Base-by-base conservation (phyloP, 345 rosid genomes). In the Lumnitzera racemosa region DNA sequence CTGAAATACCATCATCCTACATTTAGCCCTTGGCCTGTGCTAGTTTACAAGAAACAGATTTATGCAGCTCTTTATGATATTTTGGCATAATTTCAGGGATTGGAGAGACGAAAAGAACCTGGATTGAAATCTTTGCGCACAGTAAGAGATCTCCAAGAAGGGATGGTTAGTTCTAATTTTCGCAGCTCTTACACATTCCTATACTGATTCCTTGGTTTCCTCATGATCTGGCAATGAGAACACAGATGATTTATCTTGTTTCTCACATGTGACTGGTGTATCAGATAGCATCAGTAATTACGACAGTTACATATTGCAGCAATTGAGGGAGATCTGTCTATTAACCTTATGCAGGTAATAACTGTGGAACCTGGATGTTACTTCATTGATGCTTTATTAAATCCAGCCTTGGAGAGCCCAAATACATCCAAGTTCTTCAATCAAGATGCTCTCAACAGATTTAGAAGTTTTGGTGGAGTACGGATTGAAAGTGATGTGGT, bases 321-420 rank as follows among this genome's bases (percentile, higher is more conserved):
- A 36, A 36, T 46, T 46, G 27, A 61, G 61, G 20, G 76, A 46
- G 51, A 36, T 53, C 24, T 13, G 16, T 47, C 17, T 49, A 51
- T 36, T 5, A 36, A 36, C 41, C 46, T 66, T 23, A 62, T 74
- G 66, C 57, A 91, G 98, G 98, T 91, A 46, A 89, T 89, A 55
- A 89, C 98, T 11, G 98, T 89, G 77, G 98, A 91, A 79, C 98
- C 96, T 27, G 96, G 95, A 57, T 91, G 98, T 77, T 91, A 89
- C 69, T 89, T 91, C 73, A 91, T 89, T 17, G 86, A 85, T 69
- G 95, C 92, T 53, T 65, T 91, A 59, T 72, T 87, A 76, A 52
- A 49, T 57, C 95, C 92, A 4, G 98, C 96, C 68, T 70, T 82
- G 80, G 83, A 79, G 31, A 72, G 67, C 50, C 46, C 77, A 31